Evolutionary conservation across 345 rosid genomes (phyloP).

Genomic region (Hypericum perforatum): DNA sequence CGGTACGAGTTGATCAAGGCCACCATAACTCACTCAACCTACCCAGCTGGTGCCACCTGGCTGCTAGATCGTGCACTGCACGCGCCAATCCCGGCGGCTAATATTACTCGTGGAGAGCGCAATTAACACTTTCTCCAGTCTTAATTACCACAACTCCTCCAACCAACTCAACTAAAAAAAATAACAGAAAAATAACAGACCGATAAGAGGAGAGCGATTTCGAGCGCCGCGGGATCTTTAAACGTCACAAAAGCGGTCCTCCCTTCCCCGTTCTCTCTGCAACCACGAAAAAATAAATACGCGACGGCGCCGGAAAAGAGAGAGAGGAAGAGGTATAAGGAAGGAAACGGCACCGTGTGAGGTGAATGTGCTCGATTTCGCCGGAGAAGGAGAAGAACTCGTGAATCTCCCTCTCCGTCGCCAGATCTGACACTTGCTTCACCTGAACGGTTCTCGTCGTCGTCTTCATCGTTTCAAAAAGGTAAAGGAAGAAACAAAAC

Average conservation of each 20-base stretch:
- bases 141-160: no score
- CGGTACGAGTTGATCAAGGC: no score
- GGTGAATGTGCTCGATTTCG: conserved; percentile 60
- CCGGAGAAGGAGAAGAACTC: conserved; percentile 99
- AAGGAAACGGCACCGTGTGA: conserved; percentile 37
- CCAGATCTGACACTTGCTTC: conserved; percentile 83
- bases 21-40: no score
- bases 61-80: no score
- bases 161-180: no score
- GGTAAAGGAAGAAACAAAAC: background rate
- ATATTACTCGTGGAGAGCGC: no score
- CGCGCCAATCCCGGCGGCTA: no score
- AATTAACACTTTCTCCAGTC: no score
- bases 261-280: conserved; percentile 47
- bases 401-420: conserved; percentile 88
- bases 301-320: no score
- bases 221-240: conserved; percentile 75
- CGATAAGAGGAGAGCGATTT: conserved; percentile 81
- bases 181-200: conserved; percentile 23
- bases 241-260: conserved; percentile 74
- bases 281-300: conserved; percentile 16
- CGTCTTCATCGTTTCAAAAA: background rate
- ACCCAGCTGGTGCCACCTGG: no score
- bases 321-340: background rate
- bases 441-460: conserved; percentile 78